Evolutionary conservation across 1,139 yeast species (phyloP).

Genomic region (Kodamaea fungicola): DNA sequence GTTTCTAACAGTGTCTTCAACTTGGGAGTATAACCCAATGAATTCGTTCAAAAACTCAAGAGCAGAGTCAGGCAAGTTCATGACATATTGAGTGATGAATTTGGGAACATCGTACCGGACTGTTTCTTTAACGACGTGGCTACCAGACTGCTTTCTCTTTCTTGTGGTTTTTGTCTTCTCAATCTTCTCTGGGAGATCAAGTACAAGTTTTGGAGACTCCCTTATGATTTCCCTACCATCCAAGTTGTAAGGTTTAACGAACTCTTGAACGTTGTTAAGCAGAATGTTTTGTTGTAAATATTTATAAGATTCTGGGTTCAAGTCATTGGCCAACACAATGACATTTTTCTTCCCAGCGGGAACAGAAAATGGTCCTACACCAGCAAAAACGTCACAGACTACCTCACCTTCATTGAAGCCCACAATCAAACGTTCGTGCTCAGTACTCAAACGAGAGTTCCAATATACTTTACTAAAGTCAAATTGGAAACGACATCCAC

Average conservation of each 20-base stretch:
- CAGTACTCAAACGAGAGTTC: slow-evolving; percentile 94
- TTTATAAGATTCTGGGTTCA: slow-evolving; percentile 82
- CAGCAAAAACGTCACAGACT: slow-evolving; percentile 95
- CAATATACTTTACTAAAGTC: slow-evolving; percentile 94
- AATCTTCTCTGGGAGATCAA: slow-evolving; percentile 29
- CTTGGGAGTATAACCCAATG: slow-evolving; percentile 59
- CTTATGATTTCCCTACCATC: slow-evolving; percentile 85
- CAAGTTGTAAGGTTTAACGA: slow-evolving; percentile 62
- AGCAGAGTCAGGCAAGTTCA: slow-evolving; percentile 96
- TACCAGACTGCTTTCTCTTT: slow-evolving; percentile 29
- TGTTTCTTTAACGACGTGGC: slow-evolving; percentile 14
- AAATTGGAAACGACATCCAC: slow-evolving; percentile 80
- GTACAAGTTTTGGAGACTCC: slow-evolving; percentile 51
- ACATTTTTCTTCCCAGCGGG: slow-evolving; percentile 90
- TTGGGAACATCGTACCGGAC: slow-evolving; percentile 49
- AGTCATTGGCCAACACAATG: slow-evolving; percentile 84
- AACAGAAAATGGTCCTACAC: slow-evolving; percentile 97
- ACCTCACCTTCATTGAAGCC: slow-evolving; percentile 63
- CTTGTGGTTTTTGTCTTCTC: slow-evolving; percentile 28
- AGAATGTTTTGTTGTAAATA: slow-evolving; percentile 64
- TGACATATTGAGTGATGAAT: slow-evolving; percentile 70
- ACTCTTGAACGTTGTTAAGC: slow-evolving; percentile 57
- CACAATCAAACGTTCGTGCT: slow-evolving; percentile 76
- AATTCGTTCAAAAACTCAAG: slow-evolving; percentile 77
- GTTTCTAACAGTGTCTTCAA: slow-evolving; percentile 27